These are phyloP conservation scores for Hypoxylon sp. DNA, from an alignment of 2,329 filamentous ascomycete species.

Conservation along the genomic window DNA sequence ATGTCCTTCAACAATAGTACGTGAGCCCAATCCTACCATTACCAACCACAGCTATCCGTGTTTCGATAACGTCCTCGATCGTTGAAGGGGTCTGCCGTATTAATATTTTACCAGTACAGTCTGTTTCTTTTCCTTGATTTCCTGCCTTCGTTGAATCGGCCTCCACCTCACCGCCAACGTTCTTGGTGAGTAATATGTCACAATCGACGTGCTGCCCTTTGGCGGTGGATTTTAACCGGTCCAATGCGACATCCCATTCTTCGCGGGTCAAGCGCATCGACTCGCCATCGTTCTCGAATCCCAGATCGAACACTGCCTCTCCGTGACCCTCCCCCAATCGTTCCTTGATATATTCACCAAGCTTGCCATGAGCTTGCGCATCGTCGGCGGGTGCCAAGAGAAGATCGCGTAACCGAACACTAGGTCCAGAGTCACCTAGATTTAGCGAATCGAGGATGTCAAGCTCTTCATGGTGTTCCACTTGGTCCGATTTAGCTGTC, in stretches of 20 bases:
- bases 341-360: slow-evolving; percentile 71
- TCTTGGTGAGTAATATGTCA: slow-evolving; percentile 85
- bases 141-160: slow-evolving; percentile 61
- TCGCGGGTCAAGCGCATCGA: slow-evolving; percentile 77
- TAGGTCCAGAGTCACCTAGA: slow-evolving; percentile 73
- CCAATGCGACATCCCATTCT: slow-evolving; percentile 79
- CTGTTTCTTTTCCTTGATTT: slow-evolving; percentile 71
- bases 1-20: slow-evolving; percentile 24
- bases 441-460: slow-evolving; percentile 85
- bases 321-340: slow-evolving; percentile 85
- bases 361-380: slow-evolving; percentile 67
- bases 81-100: slow-evolving; percentile 77
- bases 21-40: slow-evolving; percentile 70
- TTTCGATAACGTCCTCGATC: slow-evolving; percentile 92
- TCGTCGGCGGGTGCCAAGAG: slow-evolving; percentile 68
- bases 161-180: slow-evolving; percentile 81
- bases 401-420: slow-evolving; percentile 77
- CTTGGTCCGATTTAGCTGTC: slow-evolving; percentile 62
- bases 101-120: slow-evolving; percentile 85
- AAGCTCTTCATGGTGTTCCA: slow-evolving; percentile 90
- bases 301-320: slow-evolving; percentile 90
- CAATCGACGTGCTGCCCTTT: slow-evolving; percentile 75
- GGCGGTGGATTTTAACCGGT: slow-evolving; percentile 71
- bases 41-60: slow-evolving; percentile 93
- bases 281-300: slow-evolving; percentile 88